These are phyloP conservation scores for Boehmeria nivea DNA, from an alignment of 306 rosid species.

Conservation along the genomic window DNA sequence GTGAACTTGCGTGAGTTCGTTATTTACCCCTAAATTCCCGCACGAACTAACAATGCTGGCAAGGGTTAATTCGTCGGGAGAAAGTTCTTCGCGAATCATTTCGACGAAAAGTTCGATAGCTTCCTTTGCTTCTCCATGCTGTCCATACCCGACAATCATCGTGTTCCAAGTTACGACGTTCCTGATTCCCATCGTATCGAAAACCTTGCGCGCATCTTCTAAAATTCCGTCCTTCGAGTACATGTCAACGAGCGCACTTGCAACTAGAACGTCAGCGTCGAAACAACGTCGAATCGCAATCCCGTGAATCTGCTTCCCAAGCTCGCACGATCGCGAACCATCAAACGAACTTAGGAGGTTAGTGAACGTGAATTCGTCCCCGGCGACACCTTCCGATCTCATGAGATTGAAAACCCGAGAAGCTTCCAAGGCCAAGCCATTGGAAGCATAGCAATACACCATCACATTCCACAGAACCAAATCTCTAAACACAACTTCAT, in stretches of 20 bases:
- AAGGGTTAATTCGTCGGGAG: conserved; percentile 58
- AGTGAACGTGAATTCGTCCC: conserved; percentile 66
- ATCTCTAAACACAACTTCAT: conserved; percentile 34
- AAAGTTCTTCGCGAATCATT: conserved; percentile 44
- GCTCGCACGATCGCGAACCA: conserved; percentile 29
- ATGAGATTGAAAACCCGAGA: conserved; percentile 37
- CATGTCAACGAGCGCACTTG: conserved; percentile 55
- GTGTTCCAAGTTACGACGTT: conserved; percentile 71
- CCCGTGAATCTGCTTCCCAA: conserved; percentile 54
- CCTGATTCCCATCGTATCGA: conserved; percentile 34
- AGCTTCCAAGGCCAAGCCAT: conserved; percentile 38
- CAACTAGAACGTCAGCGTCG: conserved; percentile 61
- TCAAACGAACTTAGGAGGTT: conserved; percentile 43
- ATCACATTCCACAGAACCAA: conserved; percentile 79
- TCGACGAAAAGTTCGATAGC: conserved; percentile 48
- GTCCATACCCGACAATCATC: conserved; percentile 60
- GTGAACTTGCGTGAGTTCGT: conserved; percentile 51
- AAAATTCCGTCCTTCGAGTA: conserved; percentile 45
- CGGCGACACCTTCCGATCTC: conserved; percentile 39
- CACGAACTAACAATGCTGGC: conserved; percentile 63
- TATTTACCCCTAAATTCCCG: conserved; percentile 39
- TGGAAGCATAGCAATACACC: conserved; percentile 53
- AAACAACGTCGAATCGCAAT: conserved; percentile 37
- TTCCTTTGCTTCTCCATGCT: conserved; percentile 40
- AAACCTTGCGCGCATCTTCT: conserved; percentile 37